Conservation (phyloP, 1,139 yeast genomes). For the Suhomyces ambrosiae region DNA sequence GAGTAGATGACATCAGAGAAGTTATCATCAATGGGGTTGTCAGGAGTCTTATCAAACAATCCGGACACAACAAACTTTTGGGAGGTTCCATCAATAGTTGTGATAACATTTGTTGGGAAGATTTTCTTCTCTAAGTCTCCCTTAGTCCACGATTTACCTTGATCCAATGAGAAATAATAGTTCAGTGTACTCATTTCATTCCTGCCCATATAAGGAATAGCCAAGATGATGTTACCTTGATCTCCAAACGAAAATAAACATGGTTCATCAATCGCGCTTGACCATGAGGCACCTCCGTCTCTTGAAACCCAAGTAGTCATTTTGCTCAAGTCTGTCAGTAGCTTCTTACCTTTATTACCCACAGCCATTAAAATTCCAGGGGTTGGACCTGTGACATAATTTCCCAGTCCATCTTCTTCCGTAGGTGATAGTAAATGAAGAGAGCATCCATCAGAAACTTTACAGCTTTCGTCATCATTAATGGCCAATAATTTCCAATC, state of each 20-base stretch:
- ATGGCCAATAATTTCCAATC: conserved; percentile 59
- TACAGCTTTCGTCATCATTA: conserved; percentile 49
- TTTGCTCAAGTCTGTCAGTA: conserved; percentile 25
- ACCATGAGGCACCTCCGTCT: conserved; percentile 81
- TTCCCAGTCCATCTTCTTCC: conserved; percentile 58
- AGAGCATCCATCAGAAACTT: conserved; percentile 51
- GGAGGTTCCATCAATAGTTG: conserved; percentile 78
- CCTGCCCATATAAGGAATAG: conserved; percentile 47
- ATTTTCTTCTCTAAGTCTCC: conserved; percentile 51
- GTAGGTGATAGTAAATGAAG: conserved; percentile 56
- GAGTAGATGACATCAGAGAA: conserved; percentile 38
- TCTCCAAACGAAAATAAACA: conserved; percentile 71
- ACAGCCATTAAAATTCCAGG: conserved; percentile 71
- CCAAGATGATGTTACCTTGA: conserved; percentile 73
- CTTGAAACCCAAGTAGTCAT: conserved; percentile 64
- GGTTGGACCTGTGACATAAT: conserved; percentile 61
- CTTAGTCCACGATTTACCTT: conserved; percentile 67
- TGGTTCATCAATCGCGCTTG: conserved; percentile 54
- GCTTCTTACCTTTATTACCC: conserved; percentile 52
- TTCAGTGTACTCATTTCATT: conserved; percentile 21
- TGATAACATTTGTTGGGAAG: conserved; percentile 49
- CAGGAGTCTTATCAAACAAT: conserved; percentile 26
- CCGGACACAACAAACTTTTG: conserved; percentile 62
- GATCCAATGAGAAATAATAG: conserved; percentile 69
- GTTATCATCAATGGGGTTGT: conserved; percentile 14